Evolutionary conservation across 129 eudicot genomes (phyloP).

Genomic region (Chrysanthemum seticuspe): DNA sequence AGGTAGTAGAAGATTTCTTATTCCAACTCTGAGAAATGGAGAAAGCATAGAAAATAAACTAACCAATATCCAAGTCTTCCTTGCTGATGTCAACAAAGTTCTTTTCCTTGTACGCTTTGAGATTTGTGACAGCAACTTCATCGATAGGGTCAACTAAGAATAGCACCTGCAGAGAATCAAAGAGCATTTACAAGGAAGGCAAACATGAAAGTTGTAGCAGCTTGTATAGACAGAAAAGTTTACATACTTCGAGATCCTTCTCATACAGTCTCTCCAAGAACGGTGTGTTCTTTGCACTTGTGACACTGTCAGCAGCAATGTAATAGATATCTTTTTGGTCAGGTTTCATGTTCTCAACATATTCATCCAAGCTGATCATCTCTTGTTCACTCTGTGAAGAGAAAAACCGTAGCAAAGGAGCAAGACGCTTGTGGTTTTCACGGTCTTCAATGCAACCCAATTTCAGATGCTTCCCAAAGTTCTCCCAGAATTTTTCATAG

Average conservation of each 20-base stretch:
- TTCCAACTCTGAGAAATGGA: neutral
- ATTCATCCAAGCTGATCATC: constrained; percentile 93
- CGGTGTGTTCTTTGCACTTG: constrained; percentile 90
- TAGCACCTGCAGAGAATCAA: constrained; percentile 53
- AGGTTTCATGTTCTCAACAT: constrained; percentile 87
- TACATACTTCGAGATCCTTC: constrained; percentile 82
- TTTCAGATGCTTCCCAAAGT: constrained; percentile 88
- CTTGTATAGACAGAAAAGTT: neutral
- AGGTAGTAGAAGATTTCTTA: no score
- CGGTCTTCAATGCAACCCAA: constrained; percentile 93
- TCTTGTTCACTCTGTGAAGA: constrained; percentile 85
- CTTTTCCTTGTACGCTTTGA: constrained; percentile 78
- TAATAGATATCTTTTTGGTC: constrained; percentile 90
- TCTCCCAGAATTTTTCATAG: constrained; percentile 91
- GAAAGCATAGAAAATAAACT: constrained; percentile 15
- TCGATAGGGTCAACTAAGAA: constrained; percentile 90
- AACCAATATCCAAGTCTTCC: constrained; percentile 89
- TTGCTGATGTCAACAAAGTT: constrained; percentile 87
- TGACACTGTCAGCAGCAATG: constrained; percentile 87
- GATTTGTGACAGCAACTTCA: constrained; percentile 84
- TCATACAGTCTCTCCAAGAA: constrained; percentile 86
- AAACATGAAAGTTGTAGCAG: neutral
- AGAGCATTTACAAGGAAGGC: neutral
- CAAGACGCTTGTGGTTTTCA: constrained; percentile 90
- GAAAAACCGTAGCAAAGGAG: constrained; percentile 82